Percentiles rank a stretch among this genome's conserved stretches.
These are phyloP conservation scores for Colletotrichum sojae DNA, from an alignment of 2,329 filamentous ascomycete species.

Conservation along the genomic window DNA sequence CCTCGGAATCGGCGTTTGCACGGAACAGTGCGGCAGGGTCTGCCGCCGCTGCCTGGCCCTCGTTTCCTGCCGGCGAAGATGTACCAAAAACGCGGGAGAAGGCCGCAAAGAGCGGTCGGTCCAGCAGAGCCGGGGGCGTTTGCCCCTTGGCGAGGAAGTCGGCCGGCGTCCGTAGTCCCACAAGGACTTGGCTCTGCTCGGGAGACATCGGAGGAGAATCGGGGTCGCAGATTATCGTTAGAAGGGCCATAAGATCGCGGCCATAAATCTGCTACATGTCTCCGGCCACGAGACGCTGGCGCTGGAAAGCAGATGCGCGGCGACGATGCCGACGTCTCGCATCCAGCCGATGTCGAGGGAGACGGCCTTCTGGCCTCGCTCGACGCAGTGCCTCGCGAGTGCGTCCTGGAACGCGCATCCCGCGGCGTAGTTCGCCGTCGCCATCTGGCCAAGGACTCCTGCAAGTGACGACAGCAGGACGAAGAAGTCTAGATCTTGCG, in stretches of 20 bases:
- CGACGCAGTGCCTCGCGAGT: conserved; percentile 31
- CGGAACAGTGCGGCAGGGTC: conserved; percentile 5
- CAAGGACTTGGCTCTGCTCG: conserved; percentile 35
- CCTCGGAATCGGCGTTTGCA: background rate
- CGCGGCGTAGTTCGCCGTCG: conserved; percentile 60
- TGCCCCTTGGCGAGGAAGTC: conserved; percentile 37
- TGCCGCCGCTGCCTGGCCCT: background rate
- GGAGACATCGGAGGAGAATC: background rate
- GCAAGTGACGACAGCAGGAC: conserved; percentile 48
- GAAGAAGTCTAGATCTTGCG: conserved; percentile 44
- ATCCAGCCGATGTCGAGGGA: conserved; percentile 29
- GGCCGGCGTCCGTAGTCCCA: conserved; percentile 43
- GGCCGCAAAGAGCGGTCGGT: conserved; percentile 11
- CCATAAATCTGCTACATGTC: conserved; percentile 5
- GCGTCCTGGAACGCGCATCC: conserved; percentile 49
- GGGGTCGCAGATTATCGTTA: conserved; percentile 7
- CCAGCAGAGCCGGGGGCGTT: conserved; percentile 31
- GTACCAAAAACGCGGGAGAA: background rate
- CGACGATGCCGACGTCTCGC: conserved; percentile 1
- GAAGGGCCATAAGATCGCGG: conserved; percentile 44
- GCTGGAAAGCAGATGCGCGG: background rate
- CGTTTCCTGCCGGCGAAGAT: background rate
- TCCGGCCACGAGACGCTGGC: background rate
- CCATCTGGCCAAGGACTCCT: conserved; percentile 46
- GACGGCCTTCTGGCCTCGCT: conserved; percentile 12